Evolutionary conservation across 176 grass and related monocot species (phyloP).

Genomic region (Bolboschoenus planiculmis): DNA sequence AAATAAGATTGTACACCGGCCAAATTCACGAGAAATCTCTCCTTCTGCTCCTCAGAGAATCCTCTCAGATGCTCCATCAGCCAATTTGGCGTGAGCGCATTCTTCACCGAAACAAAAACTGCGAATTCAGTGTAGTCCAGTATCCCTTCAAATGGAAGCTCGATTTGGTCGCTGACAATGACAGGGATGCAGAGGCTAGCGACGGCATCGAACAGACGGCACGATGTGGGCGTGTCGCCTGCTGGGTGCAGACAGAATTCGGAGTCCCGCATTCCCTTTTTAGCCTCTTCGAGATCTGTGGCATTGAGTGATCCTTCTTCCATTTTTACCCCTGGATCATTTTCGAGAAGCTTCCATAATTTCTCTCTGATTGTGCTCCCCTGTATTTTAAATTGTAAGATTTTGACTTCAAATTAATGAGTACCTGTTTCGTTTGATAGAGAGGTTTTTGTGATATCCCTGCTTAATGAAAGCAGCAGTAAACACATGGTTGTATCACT

Average conservation of each 20-base stretch:
- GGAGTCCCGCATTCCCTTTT: conserved; percentile 47
- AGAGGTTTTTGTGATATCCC: too few relatives aligned
- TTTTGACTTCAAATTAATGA: neutral
- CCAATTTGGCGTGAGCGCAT: conserved; percentile 48
- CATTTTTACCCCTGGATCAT: conserved; percentile 56
- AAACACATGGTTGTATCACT: too few relatives aligned
- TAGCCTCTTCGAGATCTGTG: conserved; percentile 58
- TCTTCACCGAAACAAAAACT: conserved; percentile 54
- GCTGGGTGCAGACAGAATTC: conserved; percentile 84
- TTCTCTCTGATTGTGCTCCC: conserved; percentile 77
- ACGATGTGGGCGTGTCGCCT: conserved; percentile 74
- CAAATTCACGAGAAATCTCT: conserved; percentile 51
- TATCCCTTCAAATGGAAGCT: conserved; percentile 79
- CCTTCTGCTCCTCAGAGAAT: conserved; percentile 45
- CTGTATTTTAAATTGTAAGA: conserved; percentile 29
- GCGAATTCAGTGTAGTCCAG: conserved; percentile 62
- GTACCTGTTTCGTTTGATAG: neutral
- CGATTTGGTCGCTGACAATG: conserved; percentile 64
- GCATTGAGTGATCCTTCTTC: conserved; percentile 87
- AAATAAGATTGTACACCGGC: conserved; percentile 37
- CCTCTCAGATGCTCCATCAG: conserved; percentile 47
- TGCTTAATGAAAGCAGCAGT: too few relatives aligned
- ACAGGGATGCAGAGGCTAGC: conserved; percentile 78
- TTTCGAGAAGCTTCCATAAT: conserved; percentile 56
- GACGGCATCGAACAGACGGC: conserved; percentile 65